Evolutionary conservation across 768 basidiomycete species (phyloP).

Genomic region (Tulasnella sp.): DNA sequence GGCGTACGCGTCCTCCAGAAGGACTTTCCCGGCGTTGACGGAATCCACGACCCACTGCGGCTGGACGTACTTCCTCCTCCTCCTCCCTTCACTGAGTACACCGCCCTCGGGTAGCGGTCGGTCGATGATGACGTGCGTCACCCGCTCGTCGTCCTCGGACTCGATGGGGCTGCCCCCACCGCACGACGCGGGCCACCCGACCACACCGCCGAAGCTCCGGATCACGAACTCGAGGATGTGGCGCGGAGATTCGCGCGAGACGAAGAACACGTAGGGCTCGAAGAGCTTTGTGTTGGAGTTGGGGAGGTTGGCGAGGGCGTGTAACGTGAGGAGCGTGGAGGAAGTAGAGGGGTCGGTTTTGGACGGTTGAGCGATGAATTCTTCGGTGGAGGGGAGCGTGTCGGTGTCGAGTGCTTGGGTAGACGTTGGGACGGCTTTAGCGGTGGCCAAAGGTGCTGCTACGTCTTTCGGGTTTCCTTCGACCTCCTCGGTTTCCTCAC

Average conservation of each 20-base stretch:
- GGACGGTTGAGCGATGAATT: conserved; percentile 55
- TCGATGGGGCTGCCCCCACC: conserved; percentile 72
- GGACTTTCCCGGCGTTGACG: conserved; percentile 74
- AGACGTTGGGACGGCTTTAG: background rate
- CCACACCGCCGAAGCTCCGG: conserved; percentile 80
- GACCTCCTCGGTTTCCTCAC: too few relatives aligned
- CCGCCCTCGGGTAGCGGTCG: conserved; percentile 41
- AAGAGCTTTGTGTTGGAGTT: conserved; percentile 57
- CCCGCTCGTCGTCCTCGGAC: conserved; percentile 44
- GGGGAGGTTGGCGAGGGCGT: conserved; percentile 34
- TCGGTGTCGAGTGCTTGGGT: conserved; percentile 16
- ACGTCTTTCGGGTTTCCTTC: conserved; percentile 19
- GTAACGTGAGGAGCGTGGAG: conserved; percentile 50
- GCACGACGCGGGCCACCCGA: conserved; percentile 78
- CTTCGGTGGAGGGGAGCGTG: conserved; percentile 36
- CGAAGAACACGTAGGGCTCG: conserved; percentile 77
- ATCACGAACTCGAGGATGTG: conserved; percentile 90
- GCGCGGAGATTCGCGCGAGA: conserved; percentile 87
- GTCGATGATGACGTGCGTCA: conserved; percentile 95
- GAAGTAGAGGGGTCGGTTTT: conserved; percentile 32
- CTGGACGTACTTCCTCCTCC: conserved; percentile 77
- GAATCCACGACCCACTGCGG: conserved; percentile 98
- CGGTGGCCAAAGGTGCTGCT: conserved; percentile 3
- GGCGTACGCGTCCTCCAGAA: conserved; percentile 74
- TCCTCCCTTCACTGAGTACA: conserved; percentile 42